These are phyloP conservation scores for Zychaea mexicana DNA, from an alignment of 371 early-diverging fungal genomes.

Conservation along the genomic window DNA sequence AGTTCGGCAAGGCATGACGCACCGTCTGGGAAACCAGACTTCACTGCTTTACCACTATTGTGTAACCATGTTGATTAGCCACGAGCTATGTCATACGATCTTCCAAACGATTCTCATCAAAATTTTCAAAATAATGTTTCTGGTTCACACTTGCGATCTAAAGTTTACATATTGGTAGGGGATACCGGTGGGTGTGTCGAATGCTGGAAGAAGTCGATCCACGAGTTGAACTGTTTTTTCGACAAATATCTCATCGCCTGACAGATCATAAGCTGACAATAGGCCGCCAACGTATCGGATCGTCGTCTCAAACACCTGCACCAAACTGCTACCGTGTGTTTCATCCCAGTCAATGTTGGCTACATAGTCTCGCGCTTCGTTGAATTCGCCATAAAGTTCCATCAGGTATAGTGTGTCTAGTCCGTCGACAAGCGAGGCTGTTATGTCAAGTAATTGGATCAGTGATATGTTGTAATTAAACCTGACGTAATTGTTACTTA, in stretches of 20 bases:
- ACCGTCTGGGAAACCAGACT: conserved; percentile 25
- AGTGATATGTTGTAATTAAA: conserved; percentile 11
- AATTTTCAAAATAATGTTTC: not conserved
- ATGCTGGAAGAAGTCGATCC: conserved; percentile 55
- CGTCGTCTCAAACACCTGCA: conserved; percentile 79
- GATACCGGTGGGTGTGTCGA: conserved; percentile 65
- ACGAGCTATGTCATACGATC: no score
- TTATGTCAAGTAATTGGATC: not conserved
- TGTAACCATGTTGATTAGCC: not conserved
- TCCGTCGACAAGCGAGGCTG: conserved; percentile 77
- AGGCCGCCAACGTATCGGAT: conserved; percentile 91
- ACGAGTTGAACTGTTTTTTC: conserved; percentile 57
- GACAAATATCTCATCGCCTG: conserved; percentile 41
- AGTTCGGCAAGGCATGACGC: conserved; percentile 74
- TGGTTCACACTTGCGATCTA: conserved; percentile 25
- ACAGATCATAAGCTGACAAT: conserved; percentile 77
- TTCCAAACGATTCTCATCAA: no score
- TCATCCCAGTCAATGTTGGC: conserved; percentile 41
- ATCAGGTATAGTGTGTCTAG: conserved; percentile 83
- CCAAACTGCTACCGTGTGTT: conserved; percentile 21
- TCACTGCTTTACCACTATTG: conserved; percentile 31
- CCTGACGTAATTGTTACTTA: no score
- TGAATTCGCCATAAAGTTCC: conserved; percentile 73
- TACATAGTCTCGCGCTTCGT: conserved; percentile 66
- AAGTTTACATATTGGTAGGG: conserved; percentile 55